Evolutionary conservation across 1,139 yeast species (phyloP).

Genomic region (Suhomyces kunorum): DNA sequence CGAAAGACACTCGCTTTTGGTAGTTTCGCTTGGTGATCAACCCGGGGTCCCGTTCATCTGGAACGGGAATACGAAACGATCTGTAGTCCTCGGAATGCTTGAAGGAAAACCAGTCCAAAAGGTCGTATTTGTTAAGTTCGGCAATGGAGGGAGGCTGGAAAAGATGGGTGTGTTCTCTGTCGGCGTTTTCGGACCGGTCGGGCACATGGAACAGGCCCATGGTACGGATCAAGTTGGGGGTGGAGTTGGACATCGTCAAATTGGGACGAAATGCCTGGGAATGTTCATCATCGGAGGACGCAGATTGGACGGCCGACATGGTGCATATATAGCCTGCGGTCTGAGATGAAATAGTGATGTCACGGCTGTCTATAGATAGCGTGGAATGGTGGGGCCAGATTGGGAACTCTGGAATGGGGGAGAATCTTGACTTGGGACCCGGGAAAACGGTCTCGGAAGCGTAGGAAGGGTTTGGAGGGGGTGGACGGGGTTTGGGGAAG

Average conservation of each 20-base stretch:
- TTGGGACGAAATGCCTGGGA: slow-evolving; percentile 1
- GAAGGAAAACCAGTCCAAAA: slow-evolving; percentile 24
- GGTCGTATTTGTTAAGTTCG: slow-evolving; percentile 18
- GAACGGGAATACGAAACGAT: slow-evolving; percentile 21
- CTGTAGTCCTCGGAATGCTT: slow-evolving; percentile 28
- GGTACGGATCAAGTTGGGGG: slow-evolving; percentile 6
- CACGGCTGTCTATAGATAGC: no score
- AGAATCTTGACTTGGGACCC: no score
- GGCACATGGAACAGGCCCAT: not conserved
- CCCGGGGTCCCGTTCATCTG: slow-evolving; percentile 13
- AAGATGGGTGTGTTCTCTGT: slow-evolving; percentile 5
- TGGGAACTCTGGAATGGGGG: no score
- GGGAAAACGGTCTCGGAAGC: no score
- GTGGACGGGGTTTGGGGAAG: no score
- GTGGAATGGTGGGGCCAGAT: no score
- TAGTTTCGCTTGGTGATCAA: slow-evolving; percentile 13
- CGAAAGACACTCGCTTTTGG: slow-evolving; percentile 40
- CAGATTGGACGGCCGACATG: not conserved
- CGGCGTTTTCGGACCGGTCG: not conserved
- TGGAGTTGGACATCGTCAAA: slow-evolving; percentile 1
- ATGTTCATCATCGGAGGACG: slow-evolving; percentile 1
- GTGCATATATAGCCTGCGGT: no score
- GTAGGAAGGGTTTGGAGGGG: no score
- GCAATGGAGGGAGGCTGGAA: slow-evolving; percentile 8
- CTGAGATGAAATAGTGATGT: no score